A percentile compares a stretch with the other conserved stretches of the same genome.
Conservation (phyloP, 805 yeast genomes). For the Ogataea sp. region DNA sequence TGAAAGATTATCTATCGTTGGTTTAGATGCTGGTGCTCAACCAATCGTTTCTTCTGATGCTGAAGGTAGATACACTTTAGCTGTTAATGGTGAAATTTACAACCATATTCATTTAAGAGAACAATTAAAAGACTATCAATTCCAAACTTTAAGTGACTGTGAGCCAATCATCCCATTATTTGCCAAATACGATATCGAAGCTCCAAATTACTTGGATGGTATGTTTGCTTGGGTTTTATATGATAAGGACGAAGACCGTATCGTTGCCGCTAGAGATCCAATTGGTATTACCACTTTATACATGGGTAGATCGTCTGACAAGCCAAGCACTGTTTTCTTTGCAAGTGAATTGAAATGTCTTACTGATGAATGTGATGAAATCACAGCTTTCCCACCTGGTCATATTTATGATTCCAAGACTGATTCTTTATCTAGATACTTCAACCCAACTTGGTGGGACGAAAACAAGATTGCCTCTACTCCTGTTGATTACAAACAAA, state of each 20-base stretch:
- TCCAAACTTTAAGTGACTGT: constrained; percentile 88
- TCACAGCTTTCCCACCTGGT: constrained; percentile 96
- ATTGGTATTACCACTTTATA: constrained; percentile 94
- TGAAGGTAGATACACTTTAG: constrained; percentile 43
- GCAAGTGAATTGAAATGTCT: constrained; percentile 94
- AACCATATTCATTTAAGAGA: constrained; percentile 89
- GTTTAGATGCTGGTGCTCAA: constrained; percentile 96
- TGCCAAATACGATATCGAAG: constrained; percentile 77
- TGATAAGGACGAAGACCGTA: constrained; percentile 77
- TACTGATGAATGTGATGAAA: constrained; percentile 89
- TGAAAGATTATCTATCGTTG: constrained; percentile 96
- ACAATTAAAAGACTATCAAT: constrained; percentile 62
- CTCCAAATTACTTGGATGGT: constrained; percentile 92
- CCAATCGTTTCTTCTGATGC: constrained; percentile 83
- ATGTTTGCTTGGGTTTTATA: constrained; percentile 95
- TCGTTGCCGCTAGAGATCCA: constrained; percentile 97
- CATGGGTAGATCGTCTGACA: constrained; percentile 73
- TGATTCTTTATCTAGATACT: constrained; percentile 80
- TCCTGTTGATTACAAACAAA: constrained; percentile 61
- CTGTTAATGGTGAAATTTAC: constrained; percentile 98
- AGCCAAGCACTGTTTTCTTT: constrained; percentile 75
- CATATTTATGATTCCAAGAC: constrained; percentile 91
- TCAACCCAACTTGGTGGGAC: constrained; percentile 93
- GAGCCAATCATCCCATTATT: constrained; percentile 95
- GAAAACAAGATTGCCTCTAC: constrained; percentile 64